Conservation (phyloP, 2,329 filamentous ascomycete genomes). For the Ilyonectria destructans region DNA sequence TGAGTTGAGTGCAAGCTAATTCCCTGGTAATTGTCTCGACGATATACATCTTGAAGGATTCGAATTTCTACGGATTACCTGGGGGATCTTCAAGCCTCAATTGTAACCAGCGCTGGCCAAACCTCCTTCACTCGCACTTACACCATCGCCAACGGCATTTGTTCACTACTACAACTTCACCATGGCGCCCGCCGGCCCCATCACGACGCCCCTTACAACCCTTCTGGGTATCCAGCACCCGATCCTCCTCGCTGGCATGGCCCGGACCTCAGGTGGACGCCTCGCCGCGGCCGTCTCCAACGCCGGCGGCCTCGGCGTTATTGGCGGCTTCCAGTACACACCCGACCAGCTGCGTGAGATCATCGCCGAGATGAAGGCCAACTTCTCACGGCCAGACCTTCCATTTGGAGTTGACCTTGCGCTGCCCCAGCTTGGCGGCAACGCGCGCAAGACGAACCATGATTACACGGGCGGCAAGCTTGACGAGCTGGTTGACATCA, state of each 20-base stretch:
- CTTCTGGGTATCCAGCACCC: conserved; percentile 91
- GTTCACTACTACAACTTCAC: conserved; percentile 15
- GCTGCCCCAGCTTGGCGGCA: conserved; percentile 88
- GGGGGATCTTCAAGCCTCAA: background rate
- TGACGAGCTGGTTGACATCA: conserved; percentile 89
- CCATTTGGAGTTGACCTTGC: conserved; percentile 95
- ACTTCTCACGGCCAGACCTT: conserved; percentile 76
- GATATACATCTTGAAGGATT: background rate
- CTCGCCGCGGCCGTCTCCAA: conserved; percentile 92
- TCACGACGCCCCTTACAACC: conserved; percentile 83
- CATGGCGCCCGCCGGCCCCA: conserved; percentile 66
- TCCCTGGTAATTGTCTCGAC: background rate
- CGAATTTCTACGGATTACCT: background rate
- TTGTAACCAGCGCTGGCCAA: background rate
- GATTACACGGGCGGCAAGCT: conserved; percentile 94
- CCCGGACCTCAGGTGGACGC: conserved; percentile 82
- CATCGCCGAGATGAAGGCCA: conserved; percentile 87
- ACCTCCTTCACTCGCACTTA: conserved; percentile 1
- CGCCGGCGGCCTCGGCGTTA: conserved; percentile 86
- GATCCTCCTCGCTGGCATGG: conserved; percentile 95
- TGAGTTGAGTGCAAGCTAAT: background rate
- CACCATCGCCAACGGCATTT: background rate
- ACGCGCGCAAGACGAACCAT: conserved; percentile 91
- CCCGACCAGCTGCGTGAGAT: conserved; percentile 83
- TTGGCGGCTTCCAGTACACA: conserved; percentile 81